Percentiles rank a stretch among this genome's conserved stretches.
phyloP scores from a whole-genome alignment of 371 early-diverging fungal genomes.

The Zopfochytrium polystomum region DNA sequence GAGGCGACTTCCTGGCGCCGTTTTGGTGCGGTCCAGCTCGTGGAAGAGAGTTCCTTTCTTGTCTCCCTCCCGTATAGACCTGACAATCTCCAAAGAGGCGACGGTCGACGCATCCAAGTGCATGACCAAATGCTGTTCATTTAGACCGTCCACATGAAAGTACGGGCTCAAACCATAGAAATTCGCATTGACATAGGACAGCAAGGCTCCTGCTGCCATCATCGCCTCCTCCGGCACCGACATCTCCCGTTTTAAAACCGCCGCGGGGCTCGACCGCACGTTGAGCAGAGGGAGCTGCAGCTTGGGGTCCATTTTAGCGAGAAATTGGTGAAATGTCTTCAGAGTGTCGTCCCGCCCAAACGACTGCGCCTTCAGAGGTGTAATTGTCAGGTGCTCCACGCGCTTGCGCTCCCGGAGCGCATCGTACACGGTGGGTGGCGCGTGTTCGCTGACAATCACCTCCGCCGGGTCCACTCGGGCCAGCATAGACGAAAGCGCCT shows the following conservation, averaged over 20 bases:
- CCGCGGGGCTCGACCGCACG: too few species aligned
- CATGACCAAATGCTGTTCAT: slow-evolving; percentile 32
- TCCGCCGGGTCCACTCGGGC: slow-evolving; percentile 83
- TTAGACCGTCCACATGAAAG: slow-evolving; percentile 8
- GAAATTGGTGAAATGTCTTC: too few species aligned
- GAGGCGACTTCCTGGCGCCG: slow-evolving; percentile 75
- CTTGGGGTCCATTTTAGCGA: too few species aligned
- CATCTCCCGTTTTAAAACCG: too few species aligned
- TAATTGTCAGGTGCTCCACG: too few species aligned
- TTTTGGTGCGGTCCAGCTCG: slow-evolving; percentile 70
- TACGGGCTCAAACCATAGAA: slow-evolving; percentile 38
- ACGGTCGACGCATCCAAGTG: slow-evolving; percentile 50
- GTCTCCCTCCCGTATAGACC: slow-evolving; percentile 30
- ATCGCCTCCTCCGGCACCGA: background rate
- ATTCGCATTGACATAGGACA: slow-evolving; percentile 47
- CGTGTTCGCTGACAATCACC: slow-evolving; percentile 69
- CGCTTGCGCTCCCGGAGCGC: too few species aligned
- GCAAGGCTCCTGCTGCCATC: slow-evolving; percentile 43
- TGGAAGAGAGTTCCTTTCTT: slow-evolving; percentile 62
- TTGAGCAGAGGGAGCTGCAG: too few species aligned
- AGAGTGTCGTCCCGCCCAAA: too few species aligned
- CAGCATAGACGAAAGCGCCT: slow-evolving; percentile 62
- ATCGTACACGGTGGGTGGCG: too few species aligned
- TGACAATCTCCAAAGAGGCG: slow-evolving; percentile 49
- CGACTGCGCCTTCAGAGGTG: too few species aligned